These are phyloP conservation scores for Aspergillus caelatus DNA, from an alignment of 2,329 filamentous ascomycete species.

Conservation along the genomic window DNA sequence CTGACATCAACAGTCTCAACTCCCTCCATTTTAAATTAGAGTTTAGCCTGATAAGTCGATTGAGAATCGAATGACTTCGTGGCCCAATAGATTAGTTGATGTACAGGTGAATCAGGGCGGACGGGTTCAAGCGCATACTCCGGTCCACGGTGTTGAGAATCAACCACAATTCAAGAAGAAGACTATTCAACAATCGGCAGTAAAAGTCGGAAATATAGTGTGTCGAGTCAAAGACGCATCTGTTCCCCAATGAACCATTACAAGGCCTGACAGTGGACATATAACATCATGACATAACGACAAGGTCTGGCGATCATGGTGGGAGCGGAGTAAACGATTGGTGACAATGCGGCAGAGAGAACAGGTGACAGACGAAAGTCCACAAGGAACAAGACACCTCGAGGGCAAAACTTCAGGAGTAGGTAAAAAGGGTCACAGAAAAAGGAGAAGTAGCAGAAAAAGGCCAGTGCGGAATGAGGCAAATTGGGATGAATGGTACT, in stretches of 20 bases:
- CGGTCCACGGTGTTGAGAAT: background rate
- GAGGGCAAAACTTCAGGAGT: background rate
- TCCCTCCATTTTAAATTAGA: conserved; percentile 68
- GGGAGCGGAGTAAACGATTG: background rate
- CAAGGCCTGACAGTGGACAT: conserved; percentile 12
- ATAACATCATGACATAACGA: conserved; percentile 22
- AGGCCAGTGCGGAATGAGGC: background rate
- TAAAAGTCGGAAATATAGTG: background rate
- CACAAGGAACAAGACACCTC: background rate
- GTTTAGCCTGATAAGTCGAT: background rate
- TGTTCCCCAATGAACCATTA: conserved; percentile 11
- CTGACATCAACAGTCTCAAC: conserved; percentile 83
- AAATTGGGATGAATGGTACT: background rate
- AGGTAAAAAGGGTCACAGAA: background rate
- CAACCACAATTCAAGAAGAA: background rate
- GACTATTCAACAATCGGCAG: background rate
- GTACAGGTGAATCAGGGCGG: background rate
- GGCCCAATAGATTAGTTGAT: background rate
- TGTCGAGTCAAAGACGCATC: conserved; percentile 5
- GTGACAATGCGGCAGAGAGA: background rate
- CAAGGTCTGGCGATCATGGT: conserved; percentile 24
- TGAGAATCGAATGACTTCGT: background rate
- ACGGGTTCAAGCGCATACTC: conserved; percentile 4
- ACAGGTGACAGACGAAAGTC: conserved; percentile 1
- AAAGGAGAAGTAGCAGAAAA: background rate